A percentile compares a stretch with the other conserved stretches of the same genome.
Conservation (phyloP, 23 red algal species). For the Cyanidiococcus yangmingshanensis region DNA sequence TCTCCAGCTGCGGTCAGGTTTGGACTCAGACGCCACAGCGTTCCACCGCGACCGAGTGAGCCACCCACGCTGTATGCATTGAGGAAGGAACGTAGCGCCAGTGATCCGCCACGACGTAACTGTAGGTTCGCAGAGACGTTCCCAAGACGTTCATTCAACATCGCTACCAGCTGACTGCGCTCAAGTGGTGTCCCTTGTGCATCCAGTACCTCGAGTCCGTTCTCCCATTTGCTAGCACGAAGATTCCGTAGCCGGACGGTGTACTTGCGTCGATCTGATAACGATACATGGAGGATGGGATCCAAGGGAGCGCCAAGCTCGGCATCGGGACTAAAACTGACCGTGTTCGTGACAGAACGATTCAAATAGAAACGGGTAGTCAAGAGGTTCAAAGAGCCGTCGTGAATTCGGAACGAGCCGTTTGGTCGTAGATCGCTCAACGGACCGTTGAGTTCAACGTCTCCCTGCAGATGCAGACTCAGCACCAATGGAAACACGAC, state of each 20-base stretch:
- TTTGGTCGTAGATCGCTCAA: slow-evolving; percentile 2
- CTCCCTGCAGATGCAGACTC: slow-evolving; percentile 33
- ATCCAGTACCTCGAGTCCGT: neutral
- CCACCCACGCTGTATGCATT: neutral
- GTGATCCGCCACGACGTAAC: neutral
- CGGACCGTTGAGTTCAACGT: slow-evolving; percentile 32
- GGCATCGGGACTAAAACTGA: neutral
- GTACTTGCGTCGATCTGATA: neutral
- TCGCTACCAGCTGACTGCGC: slow-evolving; percentile 6
- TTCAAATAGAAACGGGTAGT: neutral
- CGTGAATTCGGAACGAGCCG: slow-evolving; percentile 6
- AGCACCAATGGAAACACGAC: slow-evolving; percentile 54
- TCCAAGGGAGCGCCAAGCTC: neutral
- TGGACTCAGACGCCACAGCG: neutral
- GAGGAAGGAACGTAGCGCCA: neutral
- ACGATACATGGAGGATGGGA: neutral
- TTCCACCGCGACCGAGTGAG: neutral
- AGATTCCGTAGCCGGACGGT: neutral
- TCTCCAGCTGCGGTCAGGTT: neutral
- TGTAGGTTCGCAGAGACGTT: neutral
- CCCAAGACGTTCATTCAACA: neutral
- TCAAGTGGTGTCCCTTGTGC: neutral
- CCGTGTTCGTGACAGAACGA: neutral
- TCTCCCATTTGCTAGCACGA: neutral
- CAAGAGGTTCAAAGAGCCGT: neutral